Conservation (phyloP, 1,139 yeast species). For the Suhomyces maxii region DNA sequence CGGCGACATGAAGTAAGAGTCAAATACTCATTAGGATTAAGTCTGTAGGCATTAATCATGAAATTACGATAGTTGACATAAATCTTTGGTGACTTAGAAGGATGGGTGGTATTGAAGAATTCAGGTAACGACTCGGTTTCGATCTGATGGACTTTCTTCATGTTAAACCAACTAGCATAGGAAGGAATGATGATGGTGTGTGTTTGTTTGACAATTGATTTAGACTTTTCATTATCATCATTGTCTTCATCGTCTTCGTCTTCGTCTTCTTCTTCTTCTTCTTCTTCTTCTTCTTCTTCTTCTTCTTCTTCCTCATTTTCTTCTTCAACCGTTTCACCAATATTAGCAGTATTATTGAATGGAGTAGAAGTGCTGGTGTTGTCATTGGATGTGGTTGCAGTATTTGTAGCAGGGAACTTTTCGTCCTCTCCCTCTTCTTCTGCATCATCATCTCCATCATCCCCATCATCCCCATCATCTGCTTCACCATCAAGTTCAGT, state of each 20-base stretch:
- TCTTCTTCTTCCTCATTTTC: conserved; percentile 7
- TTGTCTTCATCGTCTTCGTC: conserved; percentile 11
- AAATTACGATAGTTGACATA: conserved; percentile 89
- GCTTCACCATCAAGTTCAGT: neutral
- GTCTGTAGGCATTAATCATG: conserved; percentile 87
- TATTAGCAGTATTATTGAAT: neutral
- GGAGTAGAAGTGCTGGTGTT: conserved; percentile 1
- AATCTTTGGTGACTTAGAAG: conserved; percentile 85
- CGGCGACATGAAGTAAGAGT: conserved; percentile 94
- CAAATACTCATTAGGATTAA: conserved; percentile 89
- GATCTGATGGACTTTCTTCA: conserved; percentile 64
- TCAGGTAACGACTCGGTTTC: conserved; percentile 83
- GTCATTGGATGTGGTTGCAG: neutral
- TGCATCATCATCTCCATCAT: neutral
- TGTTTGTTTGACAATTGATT: conserved; percentile 52
- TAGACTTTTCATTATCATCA: conserved; percentile 5
- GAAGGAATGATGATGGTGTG: conserved; percentile 93
- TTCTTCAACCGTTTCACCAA: conserved; percentile 1
- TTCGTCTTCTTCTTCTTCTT: conserved; percentile 7
- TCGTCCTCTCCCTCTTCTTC: neutral
- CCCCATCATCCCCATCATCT: conserved; percentile 1
- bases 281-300: conserved; percentile 7
- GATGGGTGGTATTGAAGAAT: conserved; percentile 73
- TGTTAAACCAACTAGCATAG: conserved; percentile 86
- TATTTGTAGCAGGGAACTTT: neutral